Evolutionary conservation across 768 basidiomycete species (phyloP).

Genomic region (Cyclocybe cylindracea): DNA sequence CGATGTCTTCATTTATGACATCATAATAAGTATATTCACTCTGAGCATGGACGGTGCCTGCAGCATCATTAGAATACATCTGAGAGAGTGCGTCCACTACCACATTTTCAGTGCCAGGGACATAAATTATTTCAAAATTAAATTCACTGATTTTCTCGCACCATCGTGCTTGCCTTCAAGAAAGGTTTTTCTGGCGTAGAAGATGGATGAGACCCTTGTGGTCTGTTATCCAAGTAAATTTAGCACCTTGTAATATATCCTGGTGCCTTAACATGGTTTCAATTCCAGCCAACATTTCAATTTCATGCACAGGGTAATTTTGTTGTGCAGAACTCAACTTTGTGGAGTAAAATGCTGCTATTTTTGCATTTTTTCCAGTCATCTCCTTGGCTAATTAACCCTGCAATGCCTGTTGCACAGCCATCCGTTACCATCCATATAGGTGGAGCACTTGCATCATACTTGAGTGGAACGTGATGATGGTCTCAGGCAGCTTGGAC

Average conservation of each 20-base stretch:
- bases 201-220: conserved; percentile 25
- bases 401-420: conserved; percentile 26
- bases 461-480: conserved; percentile 18
- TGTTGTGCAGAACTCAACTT: conserved; percentile 35
- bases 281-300: no score
- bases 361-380: conserved; percentile 19
- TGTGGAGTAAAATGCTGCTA: conserved; percentile 33
- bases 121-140: conserved; percentile 17
- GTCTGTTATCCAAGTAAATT: conserved; percentile 30
- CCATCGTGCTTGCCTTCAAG: conserved; percentile 34
- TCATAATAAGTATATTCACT: no score
- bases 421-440: conserved; percentile 32
- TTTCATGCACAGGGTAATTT: no score
- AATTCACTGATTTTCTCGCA: conserved; percentile 22
- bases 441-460: conserved; percentile 8
- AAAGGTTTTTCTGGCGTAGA: conserved; percentile 28
- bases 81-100: no score
- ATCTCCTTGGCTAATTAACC: conserved; percentile 21
- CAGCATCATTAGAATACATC: conserved; percentile 18
- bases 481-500: conserved; percentile 20
- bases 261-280: no score
- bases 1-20: conserved; percentile 12
- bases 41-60: conserved; percentile 15
- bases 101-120: conserved; percentile 27
- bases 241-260: conserved; percentile 24